These are phyloP conservation scores for Rutidosis leptorrhynchoides DNA, from an alignment of 129 eudicot species.

Conservation along the genomic window DNA sequence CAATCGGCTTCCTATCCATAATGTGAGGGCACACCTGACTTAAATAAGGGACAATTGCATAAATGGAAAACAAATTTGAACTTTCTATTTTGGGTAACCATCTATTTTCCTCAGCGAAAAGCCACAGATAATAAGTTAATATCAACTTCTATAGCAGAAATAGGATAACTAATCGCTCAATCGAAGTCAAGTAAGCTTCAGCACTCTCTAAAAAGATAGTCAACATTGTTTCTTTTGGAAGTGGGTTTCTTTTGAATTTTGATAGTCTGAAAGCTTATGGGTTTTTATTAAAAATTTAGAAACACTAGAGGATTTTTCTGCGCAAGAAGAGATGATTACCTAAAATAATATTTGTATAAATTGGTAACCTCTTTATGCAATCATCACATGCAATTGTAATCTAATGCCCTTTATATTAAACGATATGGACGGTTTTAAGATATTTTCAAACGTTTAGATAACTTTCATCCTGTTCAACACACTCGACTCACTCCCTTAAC, in stretches of 20 bases:
- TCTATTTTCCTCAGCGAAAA: not conserved
- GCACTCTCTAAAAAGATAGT: not conserved
- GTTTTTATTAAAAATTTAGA: not conserved
- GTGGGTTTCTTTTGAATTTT: not conserved
- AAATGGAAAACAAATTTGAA: not conserved
- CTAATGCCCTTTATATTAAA: not conserved
- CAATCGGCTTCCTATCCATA: too few relatives aligned
- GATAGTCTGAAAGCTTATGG: not conserved
- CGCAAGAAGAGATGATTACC: slow-evolving; percentile 2
- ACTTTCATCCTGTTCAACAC: not conserved
- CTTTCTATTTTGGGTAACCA: slow-evolving; percentile 13
- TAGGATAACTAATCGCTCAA: not conserved
- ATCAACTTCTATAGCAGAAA: not conserved
- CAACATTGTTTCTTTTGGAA: not conserved
- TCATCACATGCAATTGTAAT: not conserved
- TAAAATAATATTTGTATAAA: not conserved
- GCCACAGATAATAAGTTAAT: not conserved
- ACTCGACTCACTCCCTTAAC: not conserved
- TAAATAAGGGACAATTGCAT: not conserved
- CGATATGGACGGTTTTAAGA: not conserved
- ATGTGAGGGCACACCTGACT: too few relatives aligned
- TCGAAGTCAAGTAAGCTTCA: slow-evolving; percentile 2
- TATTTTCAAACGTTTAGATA: not conserved
- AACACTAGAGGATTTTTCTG: not conserved
- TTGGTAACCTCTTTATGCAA: slow-evolving; percentile 3